Evolutionary conservation across 106 monocot genomes (phyloP), one percentile per base, ranked within the genome.

Genomic region (Phalaenopsis equestris): DNA sequence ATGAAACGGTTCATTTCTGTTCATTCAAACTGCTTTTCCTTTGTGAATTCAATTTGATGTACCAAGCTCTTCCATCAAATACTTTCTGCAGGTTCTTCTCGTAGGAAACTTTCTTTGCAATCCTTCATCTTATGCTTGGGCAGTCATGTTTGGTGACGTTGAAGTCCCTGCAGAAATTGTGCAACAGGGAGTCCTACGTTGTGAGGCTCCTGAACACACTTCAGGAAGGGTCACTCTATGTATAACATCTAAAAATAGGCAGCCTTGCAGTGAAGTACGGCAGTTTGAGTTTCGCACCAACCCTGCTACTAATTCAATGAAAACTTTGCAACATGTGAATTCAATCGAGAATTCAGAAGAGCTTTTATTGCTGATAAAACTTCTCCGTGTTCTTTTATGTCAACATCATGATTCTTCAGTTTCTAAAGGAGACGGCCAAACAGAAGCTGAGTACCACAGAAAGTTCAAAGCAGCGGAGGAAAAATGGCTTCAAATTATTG

Each of bases 141-240:
- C 82, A n/a, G 82, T 89, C 55, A 90, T 91, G 90, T 93, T 93
- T 81, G 93, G 89, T 77, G 86, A 93, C 61, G 83, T 72, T 83
- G 85, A 89, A 83, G 93, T 90, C 30, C 90, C 90, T 76, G 58
- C 83, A 41, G 87, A 91, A 78, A 87, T 89, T 82, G 79, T 93
- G 72, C 89, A 86, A 43, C 64, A 87, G 67, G 93, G 90, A 56
- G 83, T 93, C 46, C 48, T 93, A 9, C 79, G 84, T 80, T 93
- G 93, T 78, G 39, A 75, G 38, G 46, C 90, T 80, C 93, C 93
- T 73, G 72, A 79, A 47, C 90, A 84, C 72, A 36, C 7, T 78
- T 57, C 84, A 43, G 90, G 89, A 48, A 89, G 79, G 42, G 87
- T 93, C 47, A 61, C 56, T 21, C 19, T 93, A 18, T 90, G 87